Base-by-base conservation (phyloP, 352 stramenopile species). In the Phytophthora syringae region DNA sequence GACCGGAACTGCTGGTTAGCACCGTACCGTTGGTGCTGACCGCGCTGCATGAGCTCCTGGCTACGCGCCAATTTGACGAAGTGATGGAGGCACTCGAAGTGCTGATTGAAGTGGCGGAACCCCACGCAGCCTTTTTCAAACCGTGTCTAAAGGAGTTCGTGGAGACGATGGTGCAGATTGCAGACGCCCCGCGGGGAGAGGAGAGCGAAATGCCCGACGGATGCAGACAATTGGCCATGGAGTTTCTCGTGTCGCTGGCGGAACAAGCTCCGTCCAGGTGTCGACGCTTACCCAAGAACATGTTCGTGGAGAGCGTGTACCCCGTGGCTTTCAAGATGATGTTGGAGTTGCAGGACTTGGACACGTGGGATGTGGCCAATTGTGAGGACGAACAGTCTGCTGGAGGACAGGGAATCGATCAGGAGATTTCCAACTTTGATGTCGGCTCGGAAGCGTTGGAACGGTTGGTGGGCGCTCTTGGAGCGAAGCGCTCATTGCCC, bases 361-460 rank as follows among this genome's bases (percentile, higher is more conserved):
- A 91, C 13, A 79, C 78, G 20, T 94, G 86, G 83, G 88, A 85
- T 59, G 77, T 85, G 3, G 45, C 72, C 4, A 81, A 73, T 13
- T 94, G 86, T 39, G 87, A 93, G 24, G 87, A 92, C 32, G 78
- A 88, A 34, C 76, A 88, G 40, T 82, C 84, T 11, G 58, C 43
- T 34, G 66, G 67, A 9, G 66, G 74, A 20, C 59, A 70, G 24
- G 64, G 78, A 4, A 76, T 84, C 3, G 74, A 78, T 24, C 72
- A 92, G 34, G 85, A 94, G 47, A 93, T 94, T 54, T 93, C 84
- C 40, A 94, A 95, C 63, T 92, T 95, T 76, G 85, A 95, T 70
- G 87, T 95, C 7, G 87, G 87, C 13, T 90, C 85, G 5, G 87
- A 95, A 20, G 87, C 87, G 1, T 67, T 95, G 22, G 83, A 95